Base-by-base conservation (phyloP, 192 early-diverging fungal species). In the Linnemannia elongata region DNA sequence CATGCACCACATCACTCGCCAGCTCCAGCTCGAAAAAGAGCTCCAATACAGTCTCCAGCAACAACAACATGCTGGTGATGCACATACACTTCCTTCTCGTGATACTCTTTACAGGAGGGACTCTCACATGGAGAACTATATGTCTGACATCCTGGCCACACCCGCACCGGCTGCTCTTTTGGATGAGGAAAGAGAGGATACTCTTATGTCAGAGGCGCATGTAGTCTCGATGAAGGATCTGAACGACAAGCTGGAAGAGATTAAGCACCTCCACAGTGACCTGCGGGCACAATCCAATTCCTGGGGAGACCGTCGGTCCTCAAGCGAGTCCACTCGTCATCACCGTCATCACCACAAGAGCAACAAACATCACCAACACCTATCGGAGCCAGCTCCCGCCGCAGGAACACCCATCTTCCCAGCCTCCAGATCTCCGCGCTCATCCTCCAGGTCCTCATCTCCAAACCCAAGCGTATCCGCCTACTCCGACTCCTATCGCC, bases 1-100 rank as follows among this genome's bases (percentile, higher is more conserved):
- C 68, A 69, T 69, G 39, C 68, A 76, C 20, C 75, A 75, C 60
- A 66, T 66, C 57, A 6, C 0, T 24, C 57, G 24, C 57, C 57
- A 60, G 57, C 57, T 60, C 4, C 27, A 66, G 27, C n/a, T 33
- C n/a, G 60, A 66, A 27, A 74, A 44, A 30, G 33, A 44, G 35
- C 18, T 4, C 15, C 72, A 24, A 41, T 42, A 44, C 36, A 44
- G 49, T 47, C 42, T 13, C 27, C 39, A 10, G 24, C 17, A 55
- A 24, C 52, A 55, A 55, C 55, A 66, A 30, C 55, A 30, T 9
- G 60, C 30, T 30, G 27, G 2, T 27, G n/a, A n/a, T 27, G 55
- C 55, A 57, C 55, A 57, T 57, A 57, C 55, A 8, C 5, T 0
- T 1, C 9, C 7, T 27, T 27, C n/a, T 10, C 60, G 60, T 66